Evolutionary conservation across 352 stramenopile genomes (phyloP), one percentile per base, ranked within the genome.

Genomic region (Globisporangium rhizosaccharum): DNA sequence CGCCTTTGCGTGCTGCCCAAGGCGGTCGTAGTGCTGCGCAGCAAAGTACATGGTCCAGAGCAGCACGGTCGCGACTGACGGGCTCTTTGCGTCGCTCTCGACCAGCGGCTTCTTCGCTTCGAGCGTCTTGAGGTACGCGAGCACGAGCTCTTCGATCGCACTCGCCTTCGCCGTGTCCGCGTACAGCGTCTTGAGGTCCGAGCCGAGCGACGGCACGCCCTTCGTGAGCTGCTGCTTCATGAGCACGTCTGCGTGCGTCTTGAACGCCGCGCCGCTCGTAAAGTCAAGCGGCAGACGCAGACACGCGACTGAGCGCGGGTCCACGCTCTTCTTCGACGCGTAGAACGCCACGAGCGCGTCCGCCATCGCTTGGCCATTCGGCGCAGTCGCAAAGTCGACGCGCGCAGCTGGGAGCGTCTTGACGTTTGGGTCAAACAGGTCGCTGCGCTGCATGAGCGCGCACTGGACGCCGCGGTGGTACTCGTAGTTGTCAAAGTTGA

Each of bases 31-130:
- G 61, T 98, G 86, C 67, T 98, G 90, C 18, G 92, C 80, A 8
- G 81, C 71, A 39, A 99, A 82, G 68, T 97, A 99, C 55, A 87
- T 84, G 23, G 90, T 82, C 96, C 95, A 99, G 26, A 98, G 59
- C 47, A 86, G 55, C 39, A 87, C 78, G 12, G 65, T 67, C 20
- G 72, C 56, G 12, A 58, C 70, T 1, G 71, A 56, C 18, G 72
- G 59, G 2, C 61, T 75, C 42, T 81, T n/a, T 5, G 7, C 76
- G 17, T 69, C 67, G 33, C 51, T 63, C 41, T 56, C 59, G 25
- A 82, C 56, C 0, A 90, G 65, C 12, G 76, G 72, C 57, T 90
- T 83, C 63, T 83, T 82, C 11, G 63, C 70, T 33, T 87, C 69
- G 23, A 98, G 65, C 33, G 71, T 87, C 57, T 75, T 73, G 33